These are phyloP conservation scores for Psilocybe cubensis DNA, from an alignment of 768 basidiomycete species.

Conservation along the genomic window DNA sequence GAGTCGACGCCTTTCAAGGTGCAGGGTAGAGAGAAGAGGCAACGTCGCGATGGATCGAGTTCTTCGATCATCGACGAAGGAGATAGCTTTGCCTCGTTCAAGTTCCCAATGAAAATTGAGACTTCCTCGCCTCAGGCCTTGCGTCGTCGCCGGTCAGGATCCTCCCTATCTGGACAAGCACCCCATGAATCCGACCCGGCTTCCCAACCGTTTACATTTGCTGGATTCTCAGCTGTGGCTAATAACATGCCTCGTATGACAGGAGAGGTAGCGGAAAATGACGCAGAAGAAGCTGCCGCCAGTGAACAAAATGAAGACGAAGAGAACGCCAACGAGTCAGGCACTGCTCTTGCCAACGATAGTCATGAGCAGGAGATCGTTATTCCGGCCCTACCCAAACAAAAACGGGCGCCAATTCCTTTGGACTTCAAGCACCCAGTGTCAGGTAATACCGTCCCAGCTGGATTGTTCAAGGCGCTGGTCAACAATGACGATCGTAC, in stretches of 20 bases:
- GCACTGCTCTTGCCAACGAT: conserved; percentile 36
- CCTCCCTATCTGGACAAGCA: conserved; percentile 26
- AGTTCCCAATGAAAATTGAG: conserved; percentile 58
- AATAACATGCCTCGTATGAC: conserved; percentile 29
- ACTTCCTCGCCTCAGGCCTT: conserved; percentile 51
- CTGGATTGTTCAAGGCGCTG: conserved; percentile 84
- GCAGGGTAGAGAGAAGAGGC: conserved; percentile 85
- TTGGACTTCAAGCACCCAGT: conserved; percentile 65
- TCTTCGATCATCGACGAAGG: conserved; percentile 49
- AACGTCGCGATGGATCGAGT: conserved; percentile 53
- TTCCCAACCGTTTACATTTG: conserved; percentile 68
- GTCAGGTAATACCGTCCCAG: conserved; percentile 77
- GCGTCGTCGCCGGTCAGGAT: conserved; percentile 46
- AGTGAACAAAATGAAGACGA: conserved; percentile 12
- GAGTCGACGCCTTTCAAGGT: conserved; percentile 47
- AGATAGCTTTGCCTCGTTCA: conserved; percentile 75
- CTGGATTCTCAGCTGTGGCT: conserved; percentile 56
- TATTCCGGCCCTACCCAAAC: conserved; percentile 30
- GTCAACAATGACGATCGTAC: conserved; percentile 68
- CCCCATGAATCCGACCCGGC: conserved; percentile 41
- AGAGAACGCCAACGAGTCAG: conserved; percentile 32
- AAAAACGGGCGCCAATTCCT: conserved; percentile 77
- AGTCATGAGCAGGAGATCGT: conserved; percentile 23
- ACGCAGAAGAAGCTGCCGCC: background rate
- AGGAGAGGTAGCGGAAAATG: conserved; percentile 15